phyloP scores from a whole-genome alignment of 345 rosid genomes.

The Populus euphratica region DNA sequence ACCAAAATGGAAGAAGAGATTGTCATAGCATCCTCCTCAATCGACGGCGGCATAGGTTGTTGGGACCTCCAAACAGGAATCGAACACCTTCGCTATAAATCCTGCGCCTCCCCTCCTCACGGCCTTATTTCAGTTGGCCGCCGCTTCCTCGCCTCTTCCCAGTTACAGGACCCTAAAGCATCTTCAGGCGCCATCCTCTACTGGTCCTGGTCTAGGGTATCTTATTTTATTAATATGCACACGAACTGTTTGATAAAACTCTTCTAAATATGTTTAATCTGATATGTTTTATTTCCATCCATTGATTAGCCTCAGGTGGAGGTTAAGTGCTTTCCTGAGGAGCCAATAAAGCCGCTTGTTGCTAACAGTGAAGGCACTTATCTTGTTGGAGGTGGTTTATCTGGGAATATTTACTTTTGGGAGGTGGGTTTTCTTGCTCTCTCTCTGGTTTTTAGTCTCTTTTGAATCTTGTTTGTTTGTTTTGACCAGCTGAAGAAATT shows the following conservation, averaged over 20 bases:
- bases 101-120: constrained; percentile 68
- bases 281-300: neutral
- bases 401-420: constrained; percentile 73
- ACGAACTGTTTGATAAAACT: constrained; percentile 15
- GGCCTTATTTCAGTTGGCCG: constrained; percentile 63
- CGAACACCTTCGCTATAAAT: constrained; percentile 55
- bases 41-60: constrained; percentile 66
- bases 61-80: constrained; percentile 71
- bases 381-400: constrained; percentile 71
- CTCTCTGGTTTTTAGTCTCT: neutral
- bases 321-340: constrained; percentile 71
- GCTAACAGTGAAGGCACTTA: constrained; percentile 75
- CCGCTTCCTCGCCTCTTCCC: constrained; percentile 67
- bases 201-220: constrained; percentile 78
- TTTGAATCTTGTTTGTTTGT: neutral
- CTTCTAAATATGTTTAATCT: neutral
- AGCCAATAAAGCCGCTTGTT: constrained; percentile 59
- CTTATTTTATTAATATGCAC: neutral
- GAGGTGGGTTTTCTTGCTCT: constrained; percentile 43
- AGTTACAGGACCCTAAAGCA: constrained; percentile 54
- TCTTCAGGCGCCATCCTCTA: constrained; percentile 59
- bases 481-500: neutral
- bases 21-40: constrained; percentile 64
- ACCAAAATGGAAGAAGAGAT: constrained; percentile 28
- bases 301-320: constrained; percentile 63